Percentiles rank a stretch among this genome's conserved stretches.
These are phyloP conservation scores for Biscogniauxia mediterranea DNA, from an alignment of 2,329 filamentous ascomycete species.

Conservation along the genomic window DNA sequence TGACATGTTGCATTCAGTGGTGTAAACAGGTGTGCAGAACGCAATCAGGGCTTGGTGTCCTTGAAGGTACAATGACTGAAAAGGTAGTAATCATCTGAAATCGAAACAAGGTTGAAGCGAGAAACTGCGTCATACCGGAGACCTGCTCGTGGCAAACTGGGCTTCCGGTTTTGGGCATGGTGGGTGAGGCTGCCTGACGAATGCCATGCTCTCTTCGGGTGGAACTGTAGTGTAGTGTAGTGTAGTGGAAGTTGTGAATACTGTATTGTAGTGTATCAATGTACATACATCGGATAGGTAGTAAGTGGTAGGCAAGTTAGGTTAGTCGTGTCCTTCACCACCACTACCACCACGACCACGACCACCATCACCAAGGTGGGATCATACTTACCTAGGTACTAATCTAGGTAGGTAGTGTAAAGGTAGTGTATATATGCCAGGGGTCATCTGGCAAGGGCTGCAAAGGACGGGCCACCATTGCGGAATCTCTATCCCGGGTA, in stretches of 20 bases:
- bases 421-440: too few relatives aligned
- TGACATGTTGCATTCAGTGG: background rate
- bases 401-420: too few relatives aligned
- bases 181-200: background rate
- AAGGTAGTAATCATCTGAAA: background rate
- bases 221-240: background rate
- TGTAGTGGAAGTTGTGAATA: background rate
- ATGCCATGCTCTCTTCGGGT: background rate
- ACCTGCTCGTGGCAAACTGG: background rate
- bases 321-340: too few relatives aligned
- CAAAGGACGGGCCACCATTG: background rate
- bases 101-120: background rate
- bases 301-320: too few relatives aligned
- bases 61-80: background rate
- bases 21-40: conserved; percentile 1
- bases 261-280: too few relatives aligned
- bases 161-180: background rate
- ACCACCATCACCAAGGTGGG: background rate
- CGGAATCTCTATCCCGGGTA: conserved; percentile 11
- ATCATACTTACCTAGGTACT: background rate
- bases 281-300: too few relatives aligned
- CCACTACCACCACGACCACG: too few relatives aligned
- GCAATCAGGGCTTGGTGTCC: background rate
- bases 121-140: background rate
- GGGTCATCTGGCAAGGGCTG: background rate